Evolutionary conservation across 2,329 filamentous ascomycete species (phyloP), one percentile per base, ranked within the genome.

Genomic region (Didymella lethalis): DNA sequence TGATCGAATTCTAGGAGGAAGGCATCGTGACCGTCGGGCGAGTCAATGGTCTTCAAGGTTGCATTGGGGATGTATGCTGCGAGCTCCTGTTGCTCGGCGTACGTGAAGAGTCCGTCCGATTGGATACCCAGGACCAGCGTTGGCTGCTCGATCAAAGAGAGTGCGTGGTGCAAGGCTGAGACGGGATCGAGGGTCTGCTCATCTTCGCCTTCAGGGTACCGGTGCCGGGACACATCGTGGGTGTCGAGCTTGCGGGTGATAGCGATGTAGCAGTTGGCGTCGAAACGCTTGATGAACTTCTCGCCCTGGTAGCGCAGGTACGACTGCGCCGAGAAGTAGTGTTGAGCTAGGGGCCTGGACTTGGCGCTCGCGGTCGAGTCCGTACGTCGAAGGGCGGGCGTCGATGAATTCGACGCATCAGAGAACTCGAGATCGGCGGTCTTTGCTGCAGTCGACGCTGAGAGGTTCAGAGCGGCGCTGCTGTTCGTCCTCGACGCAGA

Each of bases 211-310:
- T 70, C 66, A 71, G 81, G 32, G 75, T 76, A 81, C 5, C 94
- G 89, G 73, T 89, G 86, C 41, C 93, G 87, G 14, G 93, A 96
- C 26, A 99, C 88, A 75, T 99, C 95, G 77, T 99, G 95, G 0
- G 95, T 98, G 75, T 99, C 95, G 16, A 99, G 86, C 79, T 99
- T 99, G 71, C 95, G 90, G 4, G 95, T 98, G 78, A 99, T 97
- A 66, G 95, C 93, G 68, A 99, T 98, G 81, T 99, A 99, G 81
- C 95, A 99, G 77, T 99, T 99, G 71, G 93, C 92, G 78, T 99
- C 95, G 77, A 98, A 99, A 10, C 95, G 90, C 77, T 91, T 93
- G 69, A 98, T 95, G 70, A 99, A 99, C 78, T 99, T 99, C 69
- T 90, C 86, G 55, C 93, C 94, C 79, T 99, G 95, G 78, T 99